Evolutionary conservation across 2,329 filamentous ascomycete species (phyloP).

Genomic region (Calonectria naviculata): DNA sequence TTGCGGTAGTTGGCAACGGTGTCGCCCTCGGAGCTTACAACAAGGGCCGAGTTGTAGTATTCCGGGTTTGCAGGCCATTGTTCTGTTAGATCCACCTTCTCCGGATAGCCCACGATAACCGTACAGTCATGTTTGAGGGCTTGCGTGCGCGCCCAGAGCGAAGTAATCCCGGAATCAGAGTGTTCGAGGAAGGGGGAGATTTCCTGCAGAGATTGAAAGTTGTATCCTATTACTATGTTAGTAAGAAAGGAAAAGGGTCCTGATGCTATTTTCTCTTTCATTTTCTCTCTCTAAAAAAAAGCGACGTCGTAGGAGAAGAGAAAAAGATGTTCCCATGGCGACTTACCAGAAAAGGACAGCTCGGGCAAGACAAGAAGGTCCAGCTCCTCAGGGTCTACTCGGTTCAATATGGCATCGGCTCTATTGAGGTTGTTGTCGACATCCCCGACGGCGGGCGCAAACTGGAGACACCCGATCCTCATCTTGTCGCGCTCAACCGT

Average conservation of each 20-base stretch:
- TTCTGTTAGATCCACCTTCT: conserved; percentile 65
- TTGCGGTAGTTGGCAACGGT: conserved; percentile 71
- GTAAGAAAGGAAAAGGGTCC: background rate
- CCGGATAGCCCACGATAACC: conserved; percentile 80
- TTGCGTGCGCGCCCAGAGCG: conserved; percentile 76
- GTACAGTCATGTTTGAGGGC: conserved; percentile 75
- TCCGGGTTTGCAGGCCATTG: conserved; percentile 64
- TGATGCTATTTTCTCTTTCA: background rate
- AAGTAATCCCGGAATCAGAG: conserved; percentile 72
- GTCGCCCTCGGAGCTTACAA: conserved; percentile 69
- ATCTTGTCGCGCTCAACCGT: background rate
- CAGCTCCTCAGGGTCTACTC: conserved; percentile 7
- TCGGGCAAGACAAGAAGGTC: conserved; percentile 20
- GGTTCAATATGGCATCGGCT: conserved; percentile 10
- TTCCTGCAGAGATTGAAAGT: conserved; percentile 76
- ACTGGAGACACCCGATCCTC: conserved; percentile 19
- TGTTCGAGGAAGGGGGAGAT: conserved; percentile 78
- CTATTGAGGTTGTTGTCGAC: conserved; percentile 21
- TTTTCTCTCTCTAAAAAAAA: background rate
- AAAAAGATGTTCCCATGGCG: background rate
- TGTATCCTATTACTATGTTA: conserved; percentile 68
- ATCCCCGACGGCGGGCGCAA: conserved; percentile 14
- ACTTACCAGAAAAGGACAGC: conserved; percentile 14
- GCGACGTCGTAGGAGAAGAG: background rate
- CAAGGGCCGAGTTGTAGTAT: conserved; percentile 66